These are phyloP conservation scores for Moesziomyces antarcticus DNA, from an alignment of 1,284 basidiomycete genomes.

Conservation along the genomic window DNA sequence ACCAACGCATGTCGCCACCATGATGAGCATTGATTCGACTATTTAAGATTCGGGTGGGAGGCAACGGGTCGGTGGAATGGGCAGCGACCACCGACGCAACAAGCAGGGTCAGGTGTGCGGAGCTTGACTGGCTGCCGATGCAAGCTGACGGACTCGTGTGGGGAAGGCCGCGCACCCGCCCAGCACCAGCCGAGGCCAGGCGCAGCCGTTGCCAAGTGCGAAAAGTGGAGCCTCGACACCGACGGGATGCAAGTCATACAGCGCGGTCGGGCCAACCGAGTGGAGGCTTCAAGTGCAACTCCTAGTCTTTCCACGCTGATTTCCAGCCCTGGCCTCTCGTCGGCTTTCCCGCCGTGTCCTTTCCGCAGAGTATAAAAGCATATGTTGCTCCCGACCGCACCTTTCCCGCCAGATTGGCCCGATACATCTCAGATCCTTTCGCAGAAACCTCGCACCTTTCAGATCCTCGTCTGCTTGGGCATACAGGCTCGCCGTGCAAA, in stretches of 20 bases:
- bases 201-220: not conserved
- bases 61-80: not conserved
- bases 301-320: not conserved
- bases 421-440: slow-evolving; percentile 2
- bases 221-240: not conserved
- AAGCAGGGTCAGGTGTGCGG: slow-evolving; percentile 16
- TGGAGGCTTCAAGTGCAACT: not conserved
- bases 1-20: too few relatives aligned
- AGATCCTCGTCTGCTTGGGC: not conserved
- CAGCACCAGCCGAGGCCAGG: not conserved
- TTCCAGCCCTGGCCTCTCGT: too few relatives aligned
- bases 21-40: too few relatives aligned
- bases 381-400: not conserved
- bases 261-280: not conserved
- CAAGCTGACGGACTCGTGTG: not conserved
- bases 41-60: too few relatives aligned
- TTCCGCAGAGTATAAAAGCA: slow-evolving; percentile 11
- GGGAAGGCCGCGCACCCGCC: too few relatives aligned
- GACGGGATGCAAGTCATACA: not conserved
- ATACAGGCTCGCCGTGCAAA: not conserved
- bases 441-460: not conserved
- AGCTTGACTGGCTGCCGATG: not conserved
- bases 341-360: not conserved
- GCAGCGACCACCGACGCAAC: not conserved
- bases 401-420: not conserved